These are phyloP conservation scores for Parascedosporium putredinis DNA, from an alignment of 2,329 filamentous ascomycete genomes.

Conservation along the genomic window DNA sequence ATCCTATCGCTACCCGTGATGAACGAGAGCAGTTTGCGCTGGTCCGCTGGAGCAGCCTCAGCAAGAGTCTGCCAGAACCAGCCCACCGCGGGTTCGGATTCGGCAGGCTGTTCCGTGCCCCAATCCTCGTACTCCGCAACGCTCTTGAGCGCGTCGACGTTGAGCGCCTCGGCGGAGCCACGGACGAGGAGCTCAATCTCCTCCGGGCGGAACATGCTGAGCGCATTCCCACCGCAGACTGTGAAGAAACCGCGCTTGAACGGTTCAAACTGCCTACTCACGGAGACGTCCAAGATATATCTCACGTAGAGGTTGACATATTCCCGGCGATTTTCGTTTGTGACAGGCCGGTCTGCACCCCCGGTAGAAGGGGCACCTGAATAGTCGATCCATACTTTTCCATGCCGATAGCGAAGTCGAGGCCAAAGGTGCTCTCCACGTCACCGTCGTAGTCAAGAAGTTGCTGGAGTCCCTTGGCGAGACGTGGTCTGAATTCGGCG, in stretches of 20 bases:
- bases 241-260: conserved; percentile 93
- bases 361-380: conserved; percentile 60
- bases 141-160: conserved; percentile 63
- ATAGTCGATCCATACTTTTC: conserved; percentile 64
- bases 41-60: conserved; percentile 51
- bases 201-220: conserved; percentile 78
- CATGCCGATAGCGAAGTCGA: conserved; percentile 69
- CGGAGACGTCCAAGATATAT: conserved; percentile 67
- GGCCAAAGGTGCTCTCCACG: conserved; percentile 68
- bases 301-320: conserved; percentile 80
- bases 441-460: conserved; percentile 77
- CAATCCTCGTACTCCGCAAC: conserved; percentile 80
- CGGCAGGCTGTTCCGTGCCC: conserved; percentile 39
- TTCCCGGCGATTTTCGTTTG: conserved; percentile 72
- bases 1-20: conserved; percentile 87
- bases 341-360: conserved; percentile 69
- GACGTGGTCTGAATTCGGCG: conserved; percentile 65
- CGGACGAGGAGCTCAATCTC: conserved; percentile 84
- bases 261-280: conserved; percentile 77
- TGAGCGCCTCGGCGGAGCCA: conserved; percentile 73
- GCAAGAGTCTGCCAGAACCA: conserved; percentile 90
- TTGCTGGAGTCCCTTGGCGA: conserved; percentile 66
- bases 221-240: conserved; percentile 78
- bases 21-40: conserved; percentile 72
- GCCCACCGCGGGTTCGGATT: conserved; percentile 52